Percentiles rank a stretch among this genome's conserved stretches.
Evolutionary conservation across 768 basidiomycete species (phyloP).

Genomic region (Rhodotorula babjevae): DNA sequence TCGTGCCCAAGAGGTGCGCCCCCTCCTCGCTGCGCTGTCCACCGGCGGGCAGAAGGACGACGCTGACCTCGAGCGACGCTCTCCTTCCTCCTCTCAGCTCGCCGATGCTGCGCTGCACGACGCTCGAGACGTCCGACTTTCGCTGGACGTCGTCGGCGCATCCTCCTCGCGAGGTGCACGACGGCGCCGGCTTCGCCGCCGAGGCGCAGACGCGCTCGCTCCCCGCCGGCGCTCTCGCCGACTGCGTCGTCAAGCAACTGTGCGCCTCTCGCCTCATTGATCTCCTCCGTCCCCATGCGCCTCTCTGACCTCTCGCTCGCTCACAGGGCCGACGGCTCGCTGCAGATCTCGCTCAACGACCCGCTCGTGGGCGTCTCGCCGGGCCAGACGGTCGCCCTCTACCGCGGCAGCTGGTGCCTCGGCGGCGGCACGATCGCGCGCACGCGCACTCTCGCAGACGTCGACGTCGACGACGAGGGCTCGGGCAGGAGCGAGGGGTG

Average conservation of each 20-base stretch:
- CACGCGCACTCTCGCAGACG: constrained; percentile 28
- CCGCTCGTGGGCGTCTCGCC: constrained; percentile 66
- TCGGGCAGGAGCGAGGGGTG: background rate
- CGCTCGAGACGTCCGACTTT: constrained; percentile 54
- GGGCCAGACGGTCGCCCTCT: constrained; percentile 76
- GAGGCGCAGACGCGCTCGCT: constrained; percentile 66
- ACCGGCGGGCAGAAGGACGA: no score
- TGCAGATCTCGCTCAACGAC: constrained; percentile 56
- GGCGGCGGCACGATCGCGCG: constrained; percentile 67
- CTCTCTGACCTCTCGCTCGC: background rate
- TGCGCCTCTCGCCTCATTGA: constrained; percentile 38
- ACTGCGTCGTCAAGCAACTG: constrained; percentile 55
- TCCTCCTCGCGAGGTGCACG: constrained; percentile 52
- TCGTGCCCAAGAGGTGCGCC: constrained; percentile 67
- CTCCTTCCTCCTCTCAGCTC: background rate
- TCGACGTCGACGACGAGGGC: no score
- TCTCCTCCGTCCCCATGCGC: background rate
- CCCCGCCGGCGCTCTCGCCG: constrained; percentile 53
- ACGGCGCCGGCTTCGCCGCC: constrained; percentile 53
- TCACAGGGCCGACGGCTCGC: constrained; percentile 39
- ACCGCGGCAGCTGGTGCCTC: constrained; percentile 70
- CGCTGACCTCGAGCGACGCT: no score
- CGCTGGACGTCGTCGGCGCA: constrained; percentile 70
- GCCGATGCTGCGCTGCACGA: constrained; percentile 53
- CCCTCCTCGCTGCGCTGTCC: no score